Conservation (phyloP, 2,329 filamentous ascomycete genomes). For the Aspergillus sp. region DNA sequence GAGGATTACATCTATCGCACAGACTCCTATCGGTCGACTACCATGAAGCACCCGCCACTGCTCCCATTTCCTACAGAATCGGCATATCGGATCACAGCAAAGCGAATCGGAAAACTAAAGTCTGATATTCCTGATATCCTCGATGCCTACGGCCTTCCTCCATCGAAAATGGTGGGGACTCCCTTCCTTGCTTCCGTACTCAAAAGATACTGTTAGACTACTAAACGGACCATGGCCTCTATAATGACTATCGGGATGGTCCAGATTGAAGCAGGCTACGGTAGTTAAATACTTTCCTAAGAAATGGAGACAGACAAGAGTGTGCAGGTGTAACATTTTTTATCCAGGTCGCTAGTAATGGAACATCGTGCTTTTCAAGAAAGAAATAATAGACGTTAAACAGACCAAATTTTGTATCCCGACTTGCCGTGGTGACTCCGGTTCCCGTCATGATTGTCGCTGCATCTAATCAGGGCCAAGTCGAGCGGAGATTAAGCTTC, state of each 20-base stretch:
- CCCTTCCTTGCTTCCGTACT: too few relatives aligned
- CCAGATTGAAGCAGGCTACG: neutral
- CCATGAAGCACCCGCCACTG: neutral
- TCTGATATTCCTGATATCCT: neutral
- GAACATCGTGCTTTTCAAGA: neutral
- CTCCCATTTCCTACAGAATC: neutral
- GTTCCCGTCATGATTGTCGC: neutral
- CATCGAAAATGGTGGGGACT: neutral
- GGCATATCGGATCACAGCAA: neutral
- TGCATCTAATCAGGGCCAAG: neutral
- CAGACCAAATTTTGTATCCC: neutral
- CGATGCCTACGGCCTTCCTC: neutral
- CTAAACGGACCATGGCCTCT: too few relatives aligned
- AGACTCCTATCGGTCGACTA: neutral
- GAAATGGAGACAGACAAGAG: neutral
- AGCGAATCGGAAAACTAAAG: neutral
- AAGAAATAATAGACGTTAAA: neutral
- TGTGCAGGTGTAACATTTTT: neutral
- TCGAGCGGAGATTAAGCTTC: neutral
- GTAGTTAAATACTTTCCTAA: neutral
- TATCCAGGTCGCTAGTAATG: neutral
- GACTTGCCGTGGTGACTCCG: neutral
- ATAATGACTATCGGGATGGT: neutral
- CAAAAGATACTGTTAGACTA: too few relatives aligned
- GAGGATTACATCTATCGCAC: neutral